Base-by-base conservation (phyloP, 148 eudicot species). In the Dianthus caryophyllus region DNA sequence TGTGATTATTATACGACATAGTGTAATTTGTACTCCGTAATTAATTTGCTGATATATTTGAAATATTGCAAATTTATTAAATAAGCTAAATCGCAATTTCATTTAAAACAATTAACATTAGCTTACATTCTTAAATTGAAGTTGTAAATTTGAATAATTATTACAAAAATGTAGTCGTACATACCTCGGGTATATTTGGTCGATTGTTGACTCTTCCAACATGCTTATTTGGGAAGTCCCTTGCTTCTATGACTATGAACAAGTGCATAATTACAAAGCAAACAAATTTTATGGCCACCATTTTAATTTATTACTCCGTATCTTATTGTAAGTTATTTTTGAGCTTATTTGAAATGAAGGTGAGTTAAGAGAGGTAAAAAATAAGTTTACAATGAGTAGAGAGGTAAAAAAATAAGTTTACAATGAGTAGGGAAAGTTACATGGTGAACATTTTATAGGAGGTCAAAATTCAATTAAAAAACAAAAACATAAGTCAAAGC, bases 401-500 rank as follows among this genome's bases (percentile, higher is more conserved):
- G 47, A 20, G 76, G 31, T 38, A 20, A 70, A n/a, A 47, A 66
- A 25, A 55, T 50, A 56, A 33, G 38, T 33, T 33, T 7, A 70
- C 21, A n/a, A n/a, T n/a, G n/a, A n/a, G n/a, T n/a, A n/a, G n/a
- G n/a, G 47, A 20, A 25, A 55, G 39, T 51, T 33, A 33, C 7
- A 55, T 55, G 8, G 16, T 11, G 48, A n/a, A 51, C 15, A 56
- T 18, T 81, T 79, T 81, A 84, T 81, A 84, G 68, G 73, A 74
- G 27, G 71, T 53, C 70, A 53, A 80, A 73, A 65, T 43, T 21
- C 58, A 11, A 59, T 49, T n/a, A 41, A 16, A 57, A 70, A 68
- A 43, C 22, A 46, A 25, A 27, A 62, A 43, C 38, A 55, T 67
- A 77, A 79, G 90, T 85, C 85, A 85, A 85, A 85, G 81, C 72